Evolutionary conservation across 2,329 filamentous ascomycete genomes (phyloP), one percentile per base, ranked within the genome.

Genomic region (Trichophyton verrucosum): DNA sequence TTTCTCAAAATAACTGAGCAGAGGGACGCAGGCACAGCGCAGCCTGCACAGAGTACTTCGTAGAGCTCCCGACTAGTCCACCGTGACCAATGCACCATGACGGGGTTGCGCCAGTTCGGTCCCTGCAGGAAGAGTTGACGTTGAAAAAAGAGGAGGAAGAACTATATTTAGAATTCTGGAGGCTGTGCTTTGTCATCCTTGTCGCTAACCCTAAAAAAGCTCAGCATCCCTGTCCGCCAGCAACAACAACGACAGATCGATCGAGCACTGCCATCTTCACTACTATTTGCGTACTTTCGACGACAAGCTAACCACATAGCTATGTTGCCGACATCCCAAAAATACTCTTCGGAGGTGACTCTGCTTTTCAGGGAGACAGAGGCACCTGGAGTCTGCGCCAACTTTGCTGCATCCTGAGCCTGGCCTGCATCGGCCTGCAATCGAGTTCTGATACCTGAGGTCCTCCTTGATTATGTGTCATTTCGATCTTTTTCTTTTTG

Each of bases 141-240:
- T 53, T 53, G 49, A 53, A 53, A 24, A 30, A 44, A 20, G 20
- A 20, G 20, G 15, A 17, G 6, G n/a, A 30, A 7, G 27, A 30
- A n/a, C 40, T 53, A 53, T 33, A n/a, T 24, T 53, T 53, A 30
- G 22, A 27, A 30, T 53, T n/a, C n/a, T 15, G n/a, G 49, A 53
- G 49, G 49, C 49, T 53, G 49, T 53, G 49, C 49, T 53, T 53
- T 53, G 49, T 53, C 27, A 53, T 30, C 49, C 49, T 53, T 53
- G 49, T 22, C 17, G 11, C 2, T 7, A 53, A 53, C 22, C 49
- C 49, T 13, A 44, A 44, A 44, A 44, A 38, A 38, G 33, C 3
- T 38, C 40, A n/a, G 6, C 40, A 38, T 38, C 40, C 40, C 7
- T 44, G 40, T 44, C 40, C 40, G 6, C 8, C 33, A 4, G 11